Conservation (phyloP, 2,329 filamentous ascomycete species). For the Epichloe sibirici region DNA sequence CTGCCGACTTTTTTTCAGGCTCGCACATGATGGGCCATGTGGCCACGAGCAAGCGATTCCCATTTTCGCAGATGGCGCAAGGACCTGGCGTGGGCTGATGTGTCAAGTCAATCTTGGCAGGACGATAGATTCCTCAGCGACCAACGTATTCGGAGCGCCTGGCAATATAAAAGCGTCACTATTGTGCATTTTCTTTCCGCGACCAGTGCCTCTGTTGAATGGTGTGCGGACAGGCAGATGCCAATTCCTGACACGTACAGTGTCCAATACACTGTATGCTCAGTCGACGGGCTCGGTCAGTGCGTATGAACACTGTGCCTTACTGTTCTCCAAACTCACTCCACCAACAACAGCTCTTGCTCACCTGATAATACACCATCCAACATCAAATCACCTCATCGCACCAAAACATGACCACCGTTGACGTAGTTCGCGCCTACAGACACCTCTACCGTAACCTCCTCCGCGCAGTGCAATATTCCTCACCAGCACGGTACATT, state of each 20-base stretch:
- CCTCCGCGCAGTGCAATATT: conserved; percentile 60
- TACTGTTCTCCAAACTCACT: background rate
- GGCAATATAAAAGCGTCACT: background rate
- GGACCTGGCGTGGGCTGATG: background rate
- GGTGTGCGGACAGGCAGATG: too few species aligned
- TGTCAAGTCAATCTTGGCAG: background rate
- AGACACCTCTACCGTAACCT: conserved; percentile 54
- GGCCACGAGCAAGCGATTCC: background rate
- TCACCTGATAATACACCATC: background rate
- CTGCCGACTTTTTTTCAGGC: too few species aligned
- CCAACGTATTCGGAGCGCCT: too few species aligned
- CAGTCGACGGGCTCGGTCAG: too few species aligned
- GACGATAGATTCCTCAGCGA: background rate
- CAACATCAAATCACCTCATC: background rate
- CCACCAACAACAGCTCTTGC: background rate
- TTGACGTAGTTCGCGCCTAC: conserved; percentile 51
- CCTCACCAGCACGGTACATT: conserved; percentile 53
- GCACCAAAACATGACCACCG: conserved; percentile 11
- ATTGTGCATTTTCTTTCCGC: too few species aligned
- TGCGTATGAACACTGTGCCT: background rate
- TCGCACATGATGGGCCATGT: background rate
- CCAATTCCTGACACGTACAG: background rate
- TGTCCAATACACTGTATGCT: background rate
- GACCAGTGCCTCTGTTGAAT: too few species aligned
- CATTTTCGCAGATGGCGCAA: background rate